Base-by-base conservation (phyloP, 2,329 filamentous ascomycete species). In the Eurotiales sp. region DNA sequence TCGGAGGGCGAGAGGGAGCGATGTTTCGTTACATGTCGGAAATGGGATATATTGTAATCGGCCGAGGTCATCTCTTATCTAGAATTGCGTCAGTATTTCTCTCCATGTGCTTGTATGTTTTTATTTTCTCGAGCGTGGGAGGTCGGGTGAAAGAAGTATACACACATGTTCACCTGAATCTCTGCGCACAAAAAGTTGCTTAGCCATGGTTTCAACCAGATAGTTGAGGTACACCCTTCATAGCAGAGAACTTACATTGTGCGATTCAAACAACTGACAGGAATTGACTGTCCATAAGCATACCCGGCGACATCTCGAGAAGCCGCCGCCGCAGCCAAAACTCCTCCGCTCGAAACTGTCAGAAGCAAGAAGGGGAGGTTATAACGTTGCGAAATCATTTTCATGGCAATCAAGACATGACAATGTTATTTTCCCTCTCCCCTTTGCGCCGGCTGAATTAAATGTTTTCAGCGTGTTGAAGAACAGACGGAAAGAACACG, bases 11-110 rank as follows among this genome's bases (percentile, higher is more conserved):
- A 99, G 84, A 0, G 91, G 86, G 45, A 82, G 80, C 39, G 78
- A 78, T 11, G 93, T 97, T 72, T 97, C 93, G 71, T 90, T 88
- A 80, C 93, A 97, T 29, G 80, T 78, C 21, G 88, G 88, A 71
- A 97, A 97, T 34, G 92, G 90, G 40, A 93, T 85, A 79, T 93
- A 97, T 79, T 95, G 81, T 51, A 96, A 83, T 68, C 95, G 86
- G 64, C 93, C 86, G 57, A 85, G 78, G 30, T 80, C 78, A 67
- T 95, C 84, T 64, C 89, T 86, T 64, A 96, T 85, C 76, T 75
- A 54, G 12, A 36, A n/a, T 14, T 37, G 11, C 32, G 42, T 46
- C 19, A 51, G 48, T 15, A 19, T 21, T 17, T n/a, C n/a, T n/a
- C n/a, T n/a, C n/a, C n/a, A n/a, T n/a, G n/a, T n/a, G n/a, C n/a